Conservation (phyloP, 768 basidiomycete genomes). For the Boletus edulis region DNA sequence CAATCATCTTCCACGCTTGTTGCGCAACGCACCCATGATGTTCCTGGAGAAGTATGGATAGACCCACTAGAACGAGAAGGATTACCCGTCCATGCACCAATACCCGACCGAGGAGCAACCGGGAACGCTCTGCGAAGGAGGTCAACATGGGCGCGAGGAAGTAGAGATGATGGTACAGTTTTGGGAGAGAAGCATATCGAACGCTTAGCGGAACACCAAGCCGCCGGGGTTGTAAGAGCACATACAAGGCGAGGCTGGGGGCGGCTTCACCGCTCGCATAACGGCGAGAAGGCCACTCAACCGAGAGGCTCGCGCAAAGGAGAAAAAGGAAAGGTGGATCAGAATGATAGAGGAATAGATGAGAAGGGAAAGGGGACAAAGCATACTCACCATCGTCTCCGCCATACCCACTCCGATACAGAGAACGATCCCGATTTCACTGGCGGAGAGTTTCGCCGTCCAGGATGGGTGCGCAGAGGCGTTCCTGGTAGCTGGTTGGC, state of each 20-base stretch:
- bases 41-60: conserved; percentile 57
- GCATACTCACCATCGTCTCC: background rate
- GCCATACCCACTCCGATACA: conserved; percentile 4
- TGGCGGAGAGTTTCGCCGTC: background rate
- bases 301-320: background rate
- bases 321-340: background rate
- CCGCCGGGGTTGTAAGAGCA: conserved; percentile 42
- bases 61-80: conserved; percentile 65
- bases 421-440: conserved; percentile 8
- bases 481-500: conserved; percentile 20
- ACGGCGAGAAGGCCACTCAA: background rate
- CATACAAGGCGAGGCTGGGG: conserved; percentile 37
- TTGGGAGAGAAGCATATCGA: conserved; percentile 23
- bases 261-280: conserved; percentile 15
- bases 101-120: background rate
- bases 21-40: conserved; percentile 30
- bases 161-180: background rate
- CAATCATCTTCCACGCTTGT: conserved; percentile 18
- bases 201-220: conserved; percentile 33
- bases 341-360: background rate
- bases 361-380: conserved; percentile 10
- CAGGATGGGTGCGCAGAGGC: conserved; percentile 13
- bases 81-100: conserved; percentile 43
- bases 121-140: conserved; percentile 12
- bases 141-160: conserved; percentile 14